These are phyloP conservation scores for Fusarium sp. DNA, from an alignment of 2,329 filamentous ascomycete genomes.

Conservation along the genomic window DNA sequence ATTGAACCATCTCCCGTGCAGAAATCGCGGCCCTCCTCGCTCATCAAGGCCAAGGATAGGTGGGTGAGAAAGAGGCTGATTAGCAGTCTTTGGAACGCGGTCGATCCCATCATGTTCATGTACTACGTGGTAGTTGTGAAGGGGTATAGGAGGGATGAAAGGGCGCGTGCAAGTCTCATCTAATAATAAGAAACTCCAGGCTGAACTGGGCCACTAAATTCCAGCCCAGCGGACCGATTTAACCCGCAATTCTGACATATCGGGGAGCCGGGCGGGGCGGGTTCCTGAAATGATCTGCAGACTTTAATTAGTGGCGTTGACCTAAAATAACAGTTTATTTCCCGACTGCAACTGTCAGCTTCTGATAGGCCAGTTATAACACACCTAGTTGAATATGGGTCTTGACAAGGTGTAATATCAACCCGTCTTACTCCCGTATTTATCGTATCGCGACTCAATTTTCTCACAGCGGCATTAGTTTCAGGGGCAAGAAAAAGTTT, in stretches of 20 bases:
- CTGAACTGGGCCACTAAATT: background rate
- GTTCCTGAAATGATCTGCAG: background rate
- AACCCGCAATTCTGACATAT: background rate
- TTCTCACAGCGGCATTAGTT: too few relatives aligned
- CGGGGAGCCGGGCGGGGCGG: too few relatives aligned
- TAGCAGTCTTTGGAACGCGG: background rate
- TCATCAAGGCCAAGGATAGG: slow-evolving; percentile 3
- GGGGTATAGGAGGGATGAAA: background rate
- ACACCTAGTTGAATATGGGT: background rate
- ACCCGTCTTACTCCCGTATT: background rate
- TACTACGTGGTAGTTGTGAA: background rate
- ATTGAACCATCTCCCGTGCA: slow-evolving; percentile 31
- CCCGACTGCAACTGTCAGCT: background rate
- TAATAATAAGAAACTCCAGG: background rate
- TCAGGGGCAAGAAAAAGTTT: background rate
- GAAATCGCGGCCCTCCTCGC: slow-evolving; percentile 22
- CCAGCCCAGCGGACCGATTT: background rate
- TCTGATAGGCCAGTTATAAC: background rate
- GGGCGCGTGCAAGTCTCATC: background rate
- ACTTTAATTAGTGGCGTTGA: slow-evolving; percentile 8
- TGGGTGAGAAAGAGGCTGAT: slow-evolving; percentile 11
- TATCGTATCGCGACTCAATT: background rate
- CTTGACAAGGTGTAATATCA: background rate
- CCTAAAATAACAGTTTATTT: too few relatives aligned
- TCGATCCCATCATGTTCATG: background rate